Base-by-base conservation (phyloP, 306 rosid genomes). In the Prunus kanzakura region DNA sequence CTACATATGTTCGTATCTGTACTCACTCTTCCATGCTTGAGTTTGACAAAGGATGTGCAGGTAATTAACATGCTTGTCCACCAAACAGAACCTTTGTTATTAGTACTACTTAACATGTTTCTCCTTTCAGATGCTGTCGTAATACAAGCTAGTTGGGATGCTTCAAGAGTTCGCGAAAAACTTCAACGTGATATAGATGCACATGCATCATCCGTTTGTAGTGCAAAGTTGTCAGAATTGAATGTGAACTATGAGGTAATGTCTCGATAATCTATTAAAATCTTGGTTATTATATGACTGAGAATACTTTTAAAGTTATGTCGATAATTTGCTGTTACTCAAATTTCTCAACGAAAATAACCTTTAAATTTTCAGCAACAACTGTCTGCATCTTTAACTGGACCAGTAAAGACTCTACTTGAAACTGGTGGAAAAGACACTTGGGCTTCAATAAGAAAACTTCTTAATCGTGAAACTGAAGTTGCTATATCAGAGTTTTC, bases 361-460 rank as follows among this genome's bases (percentile, higher is more conserved):
- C n/a, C 70, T 60, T 16, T 81, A 35, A 23, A 30, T 72, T 70
- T 66, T 82, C 90, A 94, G 98, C 83, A 81, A 76, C 73, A 78
- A 83, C 89, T 94, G 25, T 70, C 78, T 22, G 87, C 79, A 47
- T 88, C 90, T 6, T 87, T 94, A 88, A 62, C 71, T 25, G 85
- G 83, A 75, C 96, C 98, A 23, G 86, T 90, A 54, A 91, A 84
- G 81, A 79, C 93, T 65, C 77, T 92, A 66, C 87, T 94, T 62
- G 96, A 90, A 78, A 87, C 86, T 9, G 93, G 90, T 81, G 87
- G 83, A 71, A 88, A 82, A 13, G 92, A 92, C 61, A 85, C 91
- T 30, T 94, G 98, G 98, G 71, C 83, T 55, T 86, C 86, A 70
- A 85, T 94, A 74, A 86, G 97, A 65, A 88, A 89, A 69, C 86